Evolutionary conservation across 129 eudicot species (phyloP).

Genomic region (Artemisia argyi): DNA sequence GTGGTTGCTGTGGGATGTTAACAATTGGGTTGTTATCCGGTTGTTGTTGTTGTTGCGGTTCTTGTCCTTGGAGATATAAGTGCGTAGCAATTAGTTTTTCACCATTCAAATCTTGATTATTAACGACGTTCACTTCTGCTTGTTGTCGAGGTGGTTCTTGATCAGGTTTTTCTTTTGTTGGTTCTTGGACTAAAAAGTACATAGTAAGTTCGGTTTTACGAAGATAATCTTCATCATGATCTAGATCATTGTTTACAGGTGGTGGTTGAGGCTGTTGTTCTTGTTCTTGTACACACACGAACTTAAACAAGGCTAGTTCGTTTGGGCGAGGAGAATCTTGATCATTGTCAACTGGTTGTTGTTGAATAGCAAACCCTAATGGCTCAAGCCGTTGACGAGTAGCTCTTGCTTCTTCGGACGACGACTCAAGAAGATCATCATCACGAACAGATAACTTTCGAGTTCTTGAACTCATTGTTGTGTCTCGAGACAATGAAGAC

Average conservation of each 20-base stretch:
- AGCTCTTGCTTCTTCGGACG: slow-evolving; percentile 2
- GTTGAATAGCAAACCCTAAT: neutral
- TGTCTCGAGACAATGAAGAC: too few species aligned
- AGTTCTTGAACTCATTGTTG: neutral
- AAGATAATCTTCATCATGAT: neutral
- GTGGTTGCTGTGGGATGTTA: neutral
- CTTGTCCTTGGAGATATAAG: neutral
- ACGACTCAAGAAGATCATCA: neutral
- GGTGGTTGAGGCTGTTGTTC: neutral
- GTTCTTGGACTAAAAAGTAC: slow-evolving; percentile 8
- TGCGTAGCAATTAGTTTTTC: slow-evolving; percentile 1
- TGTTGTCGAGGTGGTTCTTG: slow-evolving; percentile 16
- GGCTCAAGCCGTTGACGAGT: slow-evolving; percentile 14
- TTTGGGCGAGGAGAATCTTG: slow-evolving; percentile 1
- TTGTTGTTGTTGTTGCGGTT: neutral
- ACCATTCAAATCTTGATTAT: neutral
- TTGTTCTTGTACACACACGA: neutral
- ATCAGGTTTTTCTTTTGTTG: neutral
- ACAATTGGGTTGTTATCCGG: neutral
- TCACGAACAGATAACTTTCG: neutral
- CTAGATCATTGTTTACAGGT: neutral
- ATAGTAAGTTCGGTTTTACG: slow-evolving; percentile 13
- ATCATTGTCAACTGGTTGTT: neutral
- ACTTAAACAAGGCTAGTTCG: neutral
- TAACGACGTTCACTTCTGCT: neutral